Conservation (phyloP, 306 rosid species). For the Acmispon strigosus region DNA sequence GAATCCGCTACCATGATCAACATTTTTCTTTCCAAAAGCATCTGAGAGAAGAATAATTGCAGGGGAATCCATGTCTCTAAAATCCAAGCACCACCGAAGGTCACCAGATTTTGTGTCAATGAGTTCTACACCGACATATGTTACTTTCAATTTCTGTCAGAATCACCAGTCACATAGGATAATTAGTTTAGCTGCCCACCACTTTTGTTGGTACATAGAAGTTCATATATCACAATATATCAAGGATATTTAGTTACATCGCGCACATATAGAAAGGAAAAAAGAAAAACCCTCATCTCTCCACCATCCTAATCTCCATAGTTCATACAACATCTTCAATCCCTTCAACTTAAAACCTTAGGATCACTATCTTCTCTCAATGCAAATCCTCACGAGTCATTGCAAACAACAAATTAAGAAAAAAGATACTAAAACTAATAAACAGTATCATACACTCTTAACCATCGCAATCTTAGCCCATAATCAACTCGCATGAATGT, state of each 20-base stretch:
- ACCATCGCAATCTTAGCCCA: neutral
- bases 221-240: conserved; percentile 2
- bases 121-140: conserved; percentile 83
- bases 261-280: neutral
- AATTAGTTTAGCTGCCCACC: conserved; percentile 12
- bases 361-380: neutral
- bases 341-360: neutral
- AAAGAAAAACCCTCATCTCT: neutral
- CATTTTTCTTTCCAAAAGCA: conserved; percentile 62
- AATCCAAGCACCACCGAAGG: conserved; percentile 99
- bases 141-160: conserved; percentile 82
- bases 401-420: neutral
- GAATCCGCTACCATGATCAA: conserved; percentile 80
- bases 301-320: conserved; percentile 3
- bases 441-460: neutral
- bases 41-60: conserved; percentile 76
- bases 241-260: neutral
- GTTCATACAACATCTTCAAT: neutral
- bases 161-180: conserved; percentile 23
- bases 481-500: neutral
- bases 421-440: neutral
- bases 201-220: neutral
- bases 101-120: conserved; percentile 74
- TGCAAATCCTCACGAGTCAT: neutral
- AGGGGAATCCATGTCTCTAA: conserved; percentile 94